phyloP scores from a whole-genome alignment of 2,329 filamentous ascomycete genomes.

The Cercospora beticola region DNA sequence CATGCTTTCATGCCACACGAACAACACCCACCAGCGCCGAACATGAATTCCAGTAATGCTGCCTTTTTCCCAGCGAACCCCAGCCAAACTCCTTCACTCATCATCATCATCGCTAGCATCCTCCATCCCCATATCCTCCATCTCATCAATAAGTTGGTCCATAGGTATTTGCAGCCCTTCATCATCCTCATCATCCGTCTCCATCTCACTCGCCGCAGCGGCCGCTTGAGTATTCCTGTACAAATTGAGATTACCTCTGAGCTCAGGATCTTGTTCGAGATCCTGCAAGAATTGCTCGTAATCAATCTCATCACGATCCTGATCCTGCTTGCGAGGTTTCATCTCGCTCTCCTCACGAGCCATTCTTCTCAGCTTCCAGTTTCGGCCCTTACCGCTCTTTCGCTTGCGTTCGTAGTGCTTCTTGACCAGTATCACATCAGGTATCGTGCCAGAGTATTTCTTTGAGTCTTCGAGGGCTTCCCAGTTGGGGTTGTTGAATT shows the following conservation, averaged over 20 bases:
- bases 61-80: not conserved
- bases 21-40: not conserved
- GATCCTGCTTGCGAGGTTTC: constrained; percentile 80
- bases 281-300: constrained; percentile 97
- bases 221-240: constrained; percentile 67
- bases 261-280: constrained; percentile 90
- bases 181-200: constrained; percentile 55
- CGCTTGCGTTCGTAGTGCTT: constrained; percentile 92
- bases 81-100: not conserved
- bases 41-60: not conserved
- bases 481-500: constrained; percentile 87
- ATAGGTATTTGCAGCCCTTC: constrained; percentile 53
- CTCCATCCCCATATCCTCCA: constrained; percentile 80
- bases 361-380: constrained; percentile 96
- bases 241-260: constrained; percentile 77
- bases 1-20: not conserved
- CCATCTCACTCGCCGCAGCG: constrained; percentile 65
- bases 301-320: constrained; percentile 84
- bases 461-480: constrained; percentile 78
- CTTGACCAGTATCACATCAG: constrained; percentile 94
- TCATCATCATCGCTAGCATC: constrained; percentile 43
- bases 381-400: constrained; percentile 58
- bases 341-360: constrained; percentile 83
- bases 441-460: constrained; percentile 74
- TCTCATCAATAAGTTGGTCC: constrained; percentile 75